Percentiles rank a stretch among this genome's conserved stretches.
Evolutionary conservation across 2,329 filamentous ascomycete species (phyloP).

Genomic region (Colletotrichum scovillei): DNA sequence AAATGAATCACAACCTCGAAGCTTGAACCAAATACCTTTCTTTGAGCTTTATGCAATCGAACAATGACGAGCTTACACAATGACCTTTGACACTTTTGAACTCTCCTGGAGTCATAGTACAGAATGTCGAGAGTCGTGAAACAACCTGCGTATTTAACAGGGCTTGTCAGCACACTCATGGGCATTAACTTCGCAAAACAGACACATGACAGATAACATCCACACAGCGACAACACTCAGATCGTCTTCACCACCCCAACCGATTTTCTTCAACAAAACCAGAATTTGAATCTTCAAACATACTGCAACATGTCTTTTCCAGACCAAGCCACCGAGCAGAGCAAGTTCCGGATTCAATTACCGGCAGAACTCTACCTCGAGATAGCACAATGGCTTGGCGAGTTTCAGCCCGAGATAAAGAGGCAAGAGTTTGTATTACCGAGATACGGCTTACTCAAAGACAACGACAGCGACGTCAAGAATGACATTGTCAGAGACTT

Average conservation of each 20-base stretch:
- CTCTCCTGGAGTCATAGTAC: neutral
- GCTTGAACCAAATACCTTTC: neutral
- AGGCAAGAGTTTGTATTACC: neutral
- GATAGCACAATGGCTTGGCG: neutral
- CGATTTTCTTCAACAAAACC: neutral
- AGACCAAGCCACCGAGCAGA: neutral
- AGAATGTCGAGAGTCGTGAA: neutral
- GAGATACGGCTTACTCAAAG: too few species aligned
- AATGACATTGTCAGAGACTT: neutral
- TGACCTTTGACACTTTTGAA: neutral
- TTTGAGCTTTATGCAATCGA: neutral
- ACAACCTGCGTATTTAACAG: neutral
- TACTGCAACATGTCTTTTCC: neutral
- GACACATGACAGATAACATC: neutral
- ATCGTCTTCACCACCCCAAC: neutral
- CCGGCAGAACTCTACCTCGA: neutral
- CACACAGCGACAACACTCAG: neutral
- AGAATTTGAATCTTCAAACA: neutral
- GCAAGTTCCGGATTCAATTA: neutral
- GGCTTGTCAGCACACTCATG: neutral
- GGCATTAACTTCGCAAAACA: neutral
- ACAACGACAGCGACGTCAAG: neutral
- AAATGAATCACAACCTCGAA: slow-evolving; percentile 32
- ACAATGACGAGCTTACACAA: neutral
- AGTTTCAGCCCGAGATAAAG: too few species aligned